Evolutionary conservation across 139 green algal genomes (phyloP), one percentile per base, ranked within the genome.

Genomic region (Penium margaritaceum): DNA sequence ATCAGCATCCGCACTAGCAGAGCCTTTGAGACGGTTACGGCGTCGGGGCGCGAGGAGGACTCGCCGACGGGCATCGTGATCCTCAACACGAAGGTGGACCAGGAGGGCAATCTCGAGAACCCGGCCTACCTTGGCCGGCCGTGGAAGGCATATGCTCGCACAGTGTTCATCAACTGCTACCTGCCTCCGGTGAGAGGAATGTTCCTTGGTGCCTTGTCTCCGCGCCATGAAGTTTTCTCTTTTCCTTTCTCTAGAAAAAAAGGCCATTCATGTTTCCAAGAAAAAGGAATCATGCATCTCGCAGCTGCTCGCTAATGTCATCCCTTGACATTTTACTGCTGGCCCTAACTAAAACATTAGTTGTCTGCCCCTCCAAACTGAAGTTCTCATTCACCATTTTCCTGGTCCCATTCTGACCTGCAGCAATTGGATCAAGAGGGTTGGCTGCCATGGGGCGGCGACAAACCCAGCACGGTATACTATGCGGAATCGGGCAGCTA

Each of bases 101-200:
- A 9, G 43, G 30, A 71, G 5, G 0, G n/a, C 1, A 29, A 15
- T 0, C 15, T 41, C 6, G 29, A 15, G 0, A 32, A 61, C 0
- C n/a, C n/a, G n/a, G 63, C 30, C 5, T 71, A 60, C 29, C 35
- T 71, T 29, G 63, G 63, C 0, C 63, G 63, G 27, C 63, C 63
- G 24, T 71, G 63, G 63, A 63, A 17, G 29, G 1, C 0, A 9
- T 71, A 32, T 9, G 41, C 63, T 3, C 63, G 63, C n/a, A 30
- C 30, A 15, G 32, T 71, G 5, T 71, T 24, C 2, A 61, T 71
- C 55, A 36, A 64, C 55, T 38, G 5, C n/a, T 38, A 64, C 55
- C 29, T 64, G 27, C 29, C 55, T 21, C 6, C 55, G 24, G 55
- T 64, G 51, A 60, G 46, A 32, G 27, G 46, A 58, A 7, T 51